Conservation (phyloP, 73 alveolate genomes). For the Durusdinium trenchii region DNA sequence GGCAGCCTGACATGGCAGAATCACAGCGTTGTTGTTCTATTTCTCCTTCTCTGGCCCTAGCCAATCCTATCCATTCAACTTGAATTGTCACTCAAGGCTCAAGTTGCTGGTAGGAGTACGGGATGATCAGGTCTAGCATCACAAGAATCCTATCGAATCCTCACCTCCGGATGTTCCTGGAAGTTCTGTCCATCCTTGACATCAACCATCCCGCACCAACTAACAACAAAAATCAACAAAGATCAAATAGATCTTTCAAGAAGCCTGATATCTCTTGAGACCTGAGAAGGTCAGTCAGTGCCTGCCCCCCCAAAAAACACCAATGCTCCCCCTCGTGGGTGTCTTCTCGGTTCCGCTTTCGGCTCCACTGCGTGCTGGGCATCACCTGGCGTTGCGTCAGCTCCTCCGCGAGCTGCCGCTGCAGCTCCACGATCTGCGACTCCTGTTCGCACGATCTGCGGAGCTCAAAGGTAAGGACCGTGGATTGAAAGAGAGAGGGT, state of each 20-base stretch:
- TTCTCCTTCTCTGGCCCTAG: no score
- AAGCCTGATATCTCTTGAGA: no score
- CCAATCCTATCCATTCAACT: no score
- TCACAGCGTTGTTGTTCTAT: neutral
- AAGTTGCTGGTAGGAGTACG: no score
- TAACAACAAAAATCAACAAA: no score
- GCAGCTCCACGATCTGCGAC: slow-evolving; percentile 62
- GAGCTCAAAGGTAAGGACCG: neutral
- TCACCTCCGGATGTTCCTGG: slow-evolving; percentile 64
- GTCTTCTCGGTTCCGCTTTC: neutral
- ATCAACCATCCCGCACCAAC: no score
- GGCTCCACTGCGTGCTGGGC: neutral
- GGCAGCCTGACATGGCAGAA: slow-evolving; percentile 18
- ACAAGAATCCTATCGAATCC: neutral
- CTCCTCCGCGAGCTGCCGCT: slow-evolving; percentile 89
- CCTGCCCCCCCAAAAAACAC: no score
- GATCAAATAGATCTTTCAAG: no score
- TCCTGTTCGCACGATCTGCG: neutral
- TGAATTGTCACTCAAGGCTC: no score
- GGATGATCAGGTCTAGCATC: no score
- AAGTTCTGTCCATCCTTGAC: slow-evolving; percentile 9
- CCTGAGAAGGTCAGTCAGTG: no score
- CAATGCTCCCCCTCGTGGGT: neutral
- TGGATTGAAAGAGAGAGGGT: no score
- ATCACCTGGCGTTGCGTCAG: slow-evolving; percentile 60